Evolutionary conservation across 2,329 filamentous ascomycete species (phyloP).

Genomic region (Colletotrichum trifolii): DNA sequence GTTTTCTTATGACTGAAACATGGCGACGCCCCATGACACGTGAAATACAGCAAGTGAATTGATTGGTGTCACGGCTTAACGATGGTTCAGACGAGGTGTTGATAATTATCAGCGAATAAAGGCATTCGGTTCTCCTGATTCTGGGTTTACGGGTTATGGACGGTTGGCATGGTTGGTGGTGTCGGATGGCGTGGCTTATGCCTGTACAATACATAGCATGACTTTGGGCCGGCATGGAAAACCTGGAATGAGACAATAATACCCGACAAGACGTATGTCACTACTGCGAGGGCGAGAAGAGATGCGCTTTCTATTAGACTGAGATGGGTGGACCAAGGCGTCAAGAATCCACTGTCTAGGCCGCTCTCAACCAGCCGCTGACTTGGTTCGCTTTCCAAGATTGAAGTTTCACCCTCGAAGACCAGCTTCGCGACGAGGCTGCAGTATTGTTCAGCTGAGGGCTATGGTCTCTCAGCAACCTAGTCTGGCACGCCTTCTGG

Average conservation of each 20-base stretch:
- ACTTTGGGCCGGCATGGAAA: constrained; percentile 38
- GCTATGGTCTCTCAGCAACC: no score
- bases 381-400: no score
- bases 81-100: constrained; percentile 26
- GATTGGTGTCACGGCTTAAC: constrained; percentile 31
- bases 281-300: no score
- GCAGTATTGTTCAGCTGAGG: no score
- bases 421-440: no score
- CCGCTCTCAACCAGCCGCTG: no score
- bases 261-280: constrained; percentile 12
- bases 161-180: constrained; percentile 36
- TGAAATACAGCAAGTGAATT: constrained; percentile 32
- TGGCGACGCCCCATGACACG: constrained; percentile 46
- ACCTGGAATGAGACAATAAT: constrained; percentile 36
- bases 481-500: no score
- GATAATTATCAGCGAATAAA: constrained; percentile 30
- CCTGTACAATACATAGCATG: constrained; percentile 37
- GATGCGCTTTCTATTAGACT: no score
- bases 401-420: no score
- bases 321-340: no score
- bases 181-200: constrained; percentile 37
- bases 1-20: constrained; percentile 54
- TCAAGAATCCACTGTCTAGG: no score
- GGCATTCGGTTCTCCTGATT: constrained; percentile 34
- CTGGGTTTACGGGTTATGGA: constrained; percentile 33